phyloP scores from a whole-genome alignment of 306 rosid genomes.

The Luffa aegyptiaca region DNA sequence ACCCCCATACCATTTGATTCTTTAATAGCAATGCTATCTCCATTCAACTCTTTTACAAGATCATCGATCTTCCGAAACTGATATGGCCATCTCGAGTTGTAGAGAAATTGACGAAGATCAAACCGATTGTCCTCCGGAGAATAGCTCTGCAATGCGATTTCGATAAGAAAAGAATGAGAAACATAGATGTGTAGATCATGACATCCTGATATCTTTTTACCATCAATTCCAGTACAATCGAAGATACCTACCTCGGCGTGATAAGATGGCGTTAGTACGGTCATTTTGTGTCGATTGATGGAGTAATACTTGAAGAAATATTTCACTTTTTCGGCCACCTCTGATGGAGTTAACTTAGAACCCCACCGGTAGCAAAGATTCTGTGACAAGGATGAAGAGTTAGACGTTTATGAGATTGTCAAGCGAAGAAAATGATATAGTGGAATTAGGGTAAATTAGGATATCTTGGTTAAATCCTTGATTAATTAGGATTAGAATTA shows the following conservation, averaged over 20 bases:
- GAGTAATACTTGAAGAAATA: conserved; percentile 90
- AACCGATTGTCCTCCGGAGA: conserved; percentile 91
- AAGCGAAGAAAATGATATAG: not conserved
- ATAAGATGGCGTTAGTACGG: conserved; percentile 80
- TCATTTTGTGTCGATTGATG: conserved; percentile 92
- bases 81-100: conserved; percentile 87
- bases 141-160: conserved; percentile 54
- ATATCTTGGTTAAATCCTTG: no score
- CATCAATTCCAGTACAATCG: not conserved
- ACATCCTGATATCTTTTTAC: not conserved
- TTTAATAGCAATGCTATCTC: conserved; percentile 27
- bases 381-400: conserved; percentile 27
- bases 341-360: conserved; percentile 57
- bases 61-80: conserved; percentile 84
- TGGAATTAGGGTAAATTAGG: no score
- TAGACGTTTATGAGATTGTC: not conserved
- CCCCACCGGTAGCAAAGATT: conserved; percentile 92
- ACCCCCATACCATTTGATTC: conserved; percentile 79
- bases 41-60: conserved; percentile 50
- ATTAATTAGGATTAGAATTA: no score
- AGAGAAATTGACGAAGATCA: conserved; percentile 84
- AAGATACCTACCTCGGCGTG: conserved; percentile 91
- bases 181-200: not conserved
- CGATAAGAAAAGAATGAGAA: not conserved
- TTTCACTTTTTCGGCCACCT: conserved; percentile 94